phyloP scores from a whole-genome alignment of 805 yeast genomes.

The Lipomyces mesembrius region DNA sequence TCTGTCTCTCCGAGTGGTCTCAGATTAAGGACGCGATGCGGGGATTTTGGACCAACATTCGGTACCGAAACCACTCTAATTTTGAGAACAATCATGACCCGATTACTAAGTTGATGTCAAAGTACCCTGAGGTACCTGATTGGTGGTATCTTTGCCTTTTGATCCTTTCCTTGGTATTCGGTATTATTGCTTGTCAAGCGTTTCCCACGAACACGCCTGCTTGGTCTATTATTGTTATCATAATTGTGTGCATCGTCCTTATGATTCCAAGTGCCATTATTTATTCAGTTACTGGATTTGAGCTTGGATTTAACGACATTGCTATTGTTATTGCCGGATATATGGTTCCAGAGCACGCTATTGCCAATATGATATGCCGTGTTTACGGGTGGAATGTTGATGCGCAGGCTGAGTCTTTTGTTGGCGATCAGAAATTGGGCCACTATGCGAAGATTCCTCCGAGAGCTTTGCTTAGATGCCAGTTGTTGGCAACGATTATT shows the following conservation, averaged over 20 bases:
- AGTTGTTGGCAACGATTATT: conserved; percentile 53
- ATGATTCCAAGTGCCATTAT: conserved; percentile 66
- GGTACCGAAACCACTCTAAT: conserved; percentile 57
- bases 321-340: conserved; percentile 70
- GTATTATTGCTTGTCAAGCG: conserved; percentile 46
- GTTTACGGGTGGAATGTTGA: conserved; percentile 61
- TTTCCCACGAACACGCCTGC: conserved; percentile 59
- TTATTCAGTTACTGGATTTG: conserved; percentile 64
- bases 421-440: conserved; percentile 63
- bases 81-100: conserved; percentile 57
- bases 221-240: conserved; percentile 65
- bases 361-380: conserved; percentile 58
- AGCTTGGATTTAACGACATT: conserved; percentile 65
- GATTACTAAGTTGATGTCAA: conserved; percentile 58
- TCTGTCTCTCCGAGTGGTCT: conserved; percentile 56
- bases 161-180: conserved; percentile 47
- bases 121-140: conserved; percentile 72
- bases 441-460: conserved; percentile 71
- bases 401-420: conserved; percentile 58
- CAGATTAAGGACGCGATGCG: conserved; percentile 48
- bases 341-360: conserved; percentile 57
- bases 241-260: conserved; percentile 57
- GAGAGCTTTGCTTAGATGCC: conserved; percentile 59
- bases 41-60: conserved; percentile 53
- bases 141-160: conserved; percentile 64